Evolutionary conservation across 345 rosid genomes (phyloP).

Genomic region (Eucalyptus tenuipes): DNA sequence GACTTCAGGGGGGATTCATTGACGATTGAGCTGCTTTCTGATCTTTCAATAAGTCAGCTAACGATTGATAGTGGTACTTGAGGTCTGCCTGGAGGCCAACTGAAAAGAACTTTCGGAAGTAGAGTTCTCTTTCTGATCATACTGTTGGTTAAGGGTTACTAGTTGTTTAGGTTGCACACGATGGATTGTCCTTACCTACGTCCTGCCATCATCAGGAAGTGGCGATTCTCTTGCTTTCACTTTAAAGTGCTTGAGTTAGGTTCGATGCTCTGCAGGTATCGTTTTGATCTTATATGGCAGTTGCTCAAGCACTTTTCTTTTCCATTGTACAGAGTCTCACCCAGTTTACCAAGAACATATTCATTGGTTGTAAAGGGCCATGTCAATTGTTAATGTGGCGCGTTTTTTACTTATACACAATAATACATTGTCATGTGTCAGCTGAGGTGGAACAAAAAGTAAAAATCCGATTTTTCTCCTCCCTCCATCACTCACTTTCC

Average conservation of each 20-base stretch:
- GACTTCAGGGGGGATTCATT: not conserved
- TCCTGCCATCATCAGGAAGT: not conserved
- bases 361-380: not conserved
- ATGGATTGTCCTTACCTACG: not conserved
- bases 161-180: not conserved
- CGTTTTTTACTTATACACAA: no score
- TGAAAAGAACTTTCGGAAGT: not conserved
- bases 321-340: slow-evolving; percentile 75
- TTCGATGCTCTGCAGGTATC: not conserved
- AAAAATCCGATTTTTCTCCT: not conserved
- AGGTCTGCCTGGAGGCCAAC: not conserved
- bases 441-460: not conserved
- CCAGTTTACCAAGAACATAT: slow-evolving; percentile 28
- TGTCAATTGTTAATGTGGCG: not conserved
- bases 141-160: not conserved
- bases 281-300: not conserved
- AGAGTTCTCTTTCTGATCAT: not conserved
- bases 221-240: not conserved
- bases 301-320: slow-evolving; percentile 12
- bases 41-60: not conserved
- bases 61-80: not conserved
- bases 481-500: not conserved
- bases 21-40: not conserved
- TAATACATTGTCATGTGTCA: not conserved
- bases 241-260: not conserved